Evolutionary conservation across 2,329 filamentous ascomycete genomes (phyloP).

Genomic region (Trichoderma guizhouense): DNA sequence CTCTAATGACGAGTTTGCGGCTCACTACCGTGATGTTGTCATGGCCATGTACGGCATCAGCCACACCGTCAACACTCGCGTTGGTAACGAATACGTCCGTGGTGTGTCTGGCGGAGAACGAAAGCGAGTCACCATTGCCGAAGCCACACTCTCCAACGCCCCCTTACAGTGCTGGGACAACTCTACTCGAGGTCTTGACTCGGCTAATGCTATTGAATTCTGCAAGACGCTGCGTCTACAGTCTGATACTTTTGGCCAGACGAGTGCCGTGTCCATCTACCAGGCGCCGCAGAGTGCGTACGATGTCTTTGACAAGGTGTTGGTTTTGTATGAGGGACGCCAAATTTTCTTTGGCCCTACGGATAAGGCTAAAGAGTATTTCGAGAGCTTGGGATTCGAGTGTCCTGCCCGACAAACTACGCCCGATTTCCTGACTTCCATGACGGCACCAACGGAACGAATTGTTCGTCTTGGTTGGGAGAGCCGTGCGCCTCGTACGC

Average conservation of each 20-base stretch:
- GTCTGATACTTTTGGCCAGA: slow-evolving; percentile 45
- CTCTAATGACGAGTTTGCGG: background rate
- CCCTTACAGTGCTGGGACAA: slow-evolving; percentile 40
- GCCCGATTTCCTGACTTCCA: slow-evolving; percentile 59
- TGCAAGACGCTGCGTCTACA: slow-evolving; percentile 49
- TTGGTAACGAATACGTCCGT: slow-evolving; percentile 52
- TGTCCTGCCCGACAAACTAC: slow-evolving; percentile 60
- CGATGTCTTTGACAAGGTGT: slow-evolving; percentile 56
- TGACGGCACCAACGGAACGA: slow-evolving; percentile 38
- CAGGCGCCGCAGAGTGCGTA: slow-evolving; percentile 39
- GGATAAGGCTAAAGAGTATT: slow-evolving; percentile 57
- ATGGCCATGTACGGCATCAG: slow-evolving; percentile 41
- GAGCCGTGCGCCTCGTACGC: slow-evolving; percentile 28
- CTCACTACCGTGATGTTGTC: background rate
- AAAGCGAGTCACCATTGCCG: slow-evolving; percentile 33
- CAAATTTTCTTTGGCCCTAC: slow-evolving; percentile 64
- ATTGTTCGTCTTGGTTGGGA: slow-evolving; percentile 8
- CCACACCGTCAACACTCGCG: slow-evolving; percentile 50
- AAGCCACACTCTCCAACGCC: slow-evolving; percentile 25
- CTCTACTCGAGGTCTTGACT: slow-evolving; percentile 50
- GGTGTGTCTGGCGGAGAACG: slow-evolving; percentile 52
- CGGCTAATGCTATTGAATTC: slow-evolving; percentile 53
- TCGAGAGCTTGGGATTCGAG: slow-evolving; percentile 50
- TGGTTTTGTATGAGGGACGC: slow-evolving; percentile 63
- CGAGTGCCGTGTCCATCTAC: slow-evolving; percentile 51